Base-by-base conservation (phyloP, 345 rosid genomes). In the Mangifera indica region DNA sequence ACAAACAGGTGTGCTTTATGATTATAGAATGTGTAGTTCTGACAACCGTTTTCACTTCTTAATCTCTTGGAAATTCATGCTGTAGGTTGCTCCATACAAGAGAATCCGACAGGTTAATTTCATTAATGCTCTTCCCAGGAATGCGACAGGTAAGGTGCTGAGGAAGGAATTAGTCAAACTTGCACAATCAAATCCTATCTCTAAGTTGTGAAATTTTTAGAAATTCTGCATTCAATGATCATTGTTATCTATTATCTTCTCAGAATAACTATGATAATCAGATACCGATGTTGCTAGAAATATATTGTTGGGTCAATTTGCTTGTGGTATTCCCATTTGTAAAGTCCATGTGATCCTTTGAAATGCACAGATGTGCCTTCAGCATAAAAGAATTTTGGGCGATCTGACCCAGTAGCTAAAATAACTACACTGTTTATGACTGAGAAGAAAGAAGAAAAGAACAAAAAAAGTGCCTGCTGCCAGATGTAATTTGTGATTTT, bases 51-150 rank as follows among this genome's bases (percentile, higher is more conserved):
- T 10, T 21, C 42, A 20, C 26, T 18, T 5, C 42, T 55, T 40
- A n/a, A 26, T 63, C 17, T 59, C n/a, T 26, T 60, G 67, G 44
- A 29, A 7, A 72, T 57, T 60, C 32, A 2, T 52, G 24, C 10
- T 62, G 66, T 29, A 84, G 88, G 91, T 89, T 58, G 85, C 91
- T 4, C 86, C 86, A 0, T 84, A 87, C 76, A 89, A 87, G 80
- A 84, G 78, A 66, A 67, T 85, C 18, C 74, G 77, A 17, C 73
- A 66, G 20, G 84, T 84, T 22, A 70, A n/a, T 46, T 82, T 87
- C 63, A 25, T 85, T 34, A 64, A 76, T 72, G 78, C 86, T 4
- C 29, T 87, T 48, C 91, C 91, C 0, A 85, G 63, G 82, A 89
- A 78, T 78, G 84, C 84, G 12, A 42, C 80, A 0, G 93, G 91